phyloP scores from a whole-genome alignment of 2,329 filamentous ascomycete genomes.

The Gremmenia infestans region DNA sequence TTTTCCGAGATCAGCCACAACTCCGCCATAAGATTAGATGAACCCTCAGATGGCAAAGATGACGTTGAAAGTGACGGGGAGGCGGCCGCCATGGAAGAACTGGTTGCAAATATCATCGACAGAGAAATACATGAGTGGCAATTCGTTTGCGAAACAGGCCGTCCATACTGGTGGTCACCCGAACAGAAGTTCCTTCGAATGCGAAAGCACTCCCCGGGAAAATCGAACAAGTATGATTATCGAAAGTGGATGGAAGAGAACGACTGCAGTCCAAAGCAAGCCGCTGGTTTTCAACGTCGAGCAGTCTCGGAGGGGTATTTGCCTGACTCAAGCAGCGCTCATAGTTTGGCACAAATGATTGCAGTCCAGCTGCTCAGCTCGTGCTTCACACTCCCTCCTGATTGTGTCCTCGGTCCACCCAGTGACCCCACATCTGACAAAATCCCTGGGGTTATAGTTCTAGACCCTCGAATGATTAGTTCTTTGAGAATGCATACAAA shows the following conservation, averaged over 20 bases:
- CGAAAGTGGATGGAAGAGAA: constrained; percentile 15
- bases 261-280: constrained; percentile 6
- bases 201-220: constrained; percentile 10
- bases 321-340: constrained; percentile 10
- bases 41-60: constrained; percentile 1
- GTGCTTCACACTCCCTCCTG: constrained; percentile 30
- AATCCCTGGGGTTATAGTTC: constrained; percentile 1
- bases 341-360: constrained; percentile 29
- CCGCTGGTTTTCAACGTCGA: constrained; percentile 10
- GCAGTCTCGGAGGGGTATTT: constrained; percentile 24
- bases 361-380: constrained; percentile 29
- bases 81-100: constrained; percentile 8
- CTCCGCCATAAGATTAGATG: constrained; percentile 10
- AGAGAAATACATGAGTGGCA: constrained; percentile 31
- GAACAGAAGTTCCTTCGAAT: constrained; percentile 19
- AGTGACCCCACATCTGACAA: constrained; percentile 10
- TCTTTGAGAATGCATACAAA: constrained; percentile 31
- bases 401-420: constrained; percentile 11
- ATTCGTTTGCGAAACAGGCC: constrained; percentile 26
- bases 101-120: constrained; percentile 27
- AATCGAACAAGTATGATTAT: constrained; percentile 3
- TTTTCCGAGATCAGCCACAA: constrained; percentile 26
- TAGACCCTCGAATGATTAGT: constrained; percentile 28
- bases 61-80: constrained; percentile 1
- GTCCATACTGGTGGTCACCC: constrained; percentile 31